phyloP scores from a whole-genome alignment of 1,139 yeast species.

The Diutina pseudorugosa region DNA sequence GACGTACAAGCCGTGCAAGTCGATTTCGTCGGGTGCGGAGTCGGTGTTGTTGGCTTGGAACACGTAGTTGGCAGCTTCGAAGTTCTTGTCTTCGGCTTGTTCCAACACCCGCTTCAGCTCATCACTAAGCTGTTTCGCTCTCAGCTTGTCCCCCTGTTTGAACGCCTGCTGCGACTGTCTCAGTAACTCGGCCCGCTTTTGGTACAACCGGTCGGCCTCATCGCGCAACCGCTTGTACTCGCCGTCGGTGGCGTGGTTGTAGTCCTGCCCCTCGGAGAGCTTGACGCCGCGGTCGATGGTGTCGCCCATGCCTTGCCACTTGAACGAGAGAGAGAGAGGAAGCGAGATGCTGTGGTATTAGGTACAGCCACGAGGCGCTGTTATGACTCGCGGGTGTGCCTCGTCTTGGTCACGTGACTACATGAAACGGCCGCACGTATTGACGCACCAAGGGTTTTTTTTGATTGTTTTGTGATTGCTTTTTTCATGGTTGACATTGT shows the following conservation, averaged over 20 bases:
- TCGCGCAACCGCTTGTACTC: constrained; percentile 55
- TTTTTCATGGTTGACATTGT: no score
- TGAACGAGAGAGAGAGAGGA: neutral
- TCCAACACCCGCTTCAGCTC: constrained; percentile 47
- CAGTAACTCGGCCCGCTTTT: constrained; percentile 43
- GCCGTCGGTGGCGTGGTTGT: constrained; percentile 61
- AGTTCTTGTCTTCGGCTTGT: constrained; percentile 59
- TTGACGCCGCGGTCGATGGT: neutral
- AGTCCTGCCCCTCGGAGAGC: constrained; percentile 29
- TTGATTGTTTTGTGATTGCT: no score
- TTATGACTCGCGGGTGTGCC: neutral
- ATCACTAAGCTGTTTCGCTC: constrained; percentile 64
- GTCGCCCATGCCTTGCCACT: neutral
- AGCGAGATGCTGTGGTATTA: neutral
- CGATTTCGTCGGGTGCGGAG: constrained; percentile 75
- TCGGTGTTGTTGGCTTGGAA: constrained; percentile 83
- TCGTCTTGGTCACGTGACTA: neutral
- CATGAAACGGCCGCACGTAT: neutral
- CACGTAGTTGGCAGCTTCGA: constrained; percentile 83
- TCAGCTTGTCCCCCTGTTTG: constrained; percentile 55
- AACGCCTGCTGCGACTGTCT: constrained; percentile 69
- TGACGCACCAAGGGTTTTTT: no score
- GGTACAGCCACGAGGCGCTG: neutral
- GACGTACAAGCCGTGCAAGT: constrained; percentile 82
- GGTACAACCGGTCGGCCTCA: constrained; percentile 56